A percentile compares a stretch with the other conserved stretches of the same genome.
phyloP scores from a whole-genome alignment of 2,329 filamentous ascomycete species.

The Fusarium vanettenii region DNA sequence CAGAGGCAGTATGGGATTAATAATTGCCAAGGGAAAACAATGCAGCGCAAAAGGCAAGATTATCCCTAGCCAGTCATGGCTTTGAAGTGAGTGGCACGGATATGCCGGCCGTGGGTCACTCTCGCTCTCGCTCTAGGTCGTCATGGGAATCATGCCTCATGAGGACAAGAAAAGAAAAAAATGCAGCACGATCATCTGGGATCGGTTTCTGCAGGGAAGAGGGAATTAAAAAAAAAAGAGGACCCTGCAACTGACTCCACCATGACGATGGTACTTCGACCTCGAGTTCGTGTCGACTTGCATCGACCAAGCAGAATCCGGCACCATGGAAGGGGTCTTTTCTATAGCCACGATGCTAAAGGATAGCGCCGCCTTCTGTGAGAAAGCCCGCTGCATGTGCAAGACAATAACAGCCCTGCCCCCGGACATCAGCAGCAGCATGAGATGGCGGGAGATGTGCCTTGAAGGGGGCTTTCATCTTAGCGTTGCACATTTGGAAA shows the following conservation, averaged over 20 bases:
- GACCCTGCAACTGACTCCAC: conserved; percentile 37
- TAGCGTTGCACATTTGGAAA: neutral
- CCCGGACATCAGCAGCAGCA: neutral
- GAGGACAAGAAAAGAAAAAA: conserved; percentile 20
- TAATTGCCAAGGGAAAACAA: conserved; percentile 8
- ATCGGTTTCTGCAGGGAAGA: conserved; percentile 28
- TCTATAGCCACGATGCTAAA: neutral
- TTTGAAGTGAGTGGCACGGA: neutral
- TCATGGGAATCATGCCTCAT: conserved; percentile 18
- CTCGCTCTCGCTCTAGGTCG: conserved; percentile 19
- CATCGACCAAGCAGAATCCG: conserved; percentile 12
- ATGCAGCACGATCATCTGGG: conserved; percentile 15
- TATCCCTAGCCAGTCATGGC: neutral
- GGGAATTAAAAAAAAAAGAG: conserved; percentile 30
- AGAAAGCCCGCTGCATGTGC: neutral
- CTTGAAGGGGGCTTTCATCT: neutral
- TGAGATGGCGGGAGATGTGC: neutral
- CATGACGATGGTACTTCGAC: conserved; percentile 29
- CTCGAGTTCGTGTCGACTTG: conserved; percentile 11
- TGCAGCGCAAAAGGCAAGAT: neutral
- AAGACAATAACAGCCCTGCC: neutral
- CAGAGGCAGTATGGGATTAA: neutral
- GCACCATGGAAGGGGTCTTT: neutral
- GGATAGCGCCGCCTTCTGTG: neutral
- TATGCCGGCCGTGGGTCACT: conserved; percentile 6